Base-by-base conservation (phyloP, 1,284 basidiomycete species). In the Abortiporus biennis region DNA sequence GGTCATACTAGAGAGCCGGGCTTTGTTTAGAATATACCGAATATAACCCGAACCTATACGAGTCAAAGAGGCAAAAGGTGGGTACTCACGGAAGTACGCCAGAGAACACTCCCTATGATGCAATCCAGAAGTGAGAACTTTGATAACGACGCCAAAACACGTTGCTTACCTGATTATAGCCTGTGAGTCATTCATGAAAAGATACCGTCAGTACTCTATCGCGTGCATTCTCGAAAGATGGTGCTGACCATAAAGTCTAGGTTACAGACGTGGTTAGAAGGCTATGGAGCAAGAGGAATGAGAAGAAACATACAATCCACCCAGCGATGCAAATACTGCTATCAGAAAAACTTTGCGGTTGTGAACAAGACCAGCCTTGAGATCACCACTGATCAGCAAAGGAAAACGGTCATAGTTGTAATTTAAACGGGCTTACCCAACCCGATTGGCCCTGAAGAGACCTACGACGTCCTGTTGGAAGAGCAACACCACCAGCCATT, bases 321-420 rank as follows among this genome's bases (percentile, higher is more conserved):
- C 81, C 20, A 84, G 65, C 11, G 80, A 83, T 3, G 81, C 81
- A 53, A 84, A 85, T n/a, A 85, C 70, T 9, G 80, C 74, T 40
- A 81, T 80, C 15, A 69, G 62, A 49, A 84, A 82, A 29, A 82
- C 62, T 47, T 68, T 70, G 24, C 69, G 65, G 54, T 84, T 85
- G 47, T 76, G 72, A 12, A 84, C 62, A 27, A 84, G 63, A 2
- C 79, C 81, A 44, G 69, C 71, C 81, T 82, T 51, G 13, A 15
- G 21, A 19, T 36, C 35, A 22, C 20, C 16, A 20, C 6, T 11
- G 11, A 24, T 38, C 15, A 24, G 9, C 20, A 38, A 27, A 20
- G 32, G 40, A 43, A 21, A n/a, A 36, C 16, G 16, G 8, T 23
- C 36, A 23, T 6, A 31, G 30, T 25, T 6, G 1, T 32, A 25